phyloP scores from a whole-genome alignment of 768 basidiomycete species.

The Kwoniella pini region DNA sequence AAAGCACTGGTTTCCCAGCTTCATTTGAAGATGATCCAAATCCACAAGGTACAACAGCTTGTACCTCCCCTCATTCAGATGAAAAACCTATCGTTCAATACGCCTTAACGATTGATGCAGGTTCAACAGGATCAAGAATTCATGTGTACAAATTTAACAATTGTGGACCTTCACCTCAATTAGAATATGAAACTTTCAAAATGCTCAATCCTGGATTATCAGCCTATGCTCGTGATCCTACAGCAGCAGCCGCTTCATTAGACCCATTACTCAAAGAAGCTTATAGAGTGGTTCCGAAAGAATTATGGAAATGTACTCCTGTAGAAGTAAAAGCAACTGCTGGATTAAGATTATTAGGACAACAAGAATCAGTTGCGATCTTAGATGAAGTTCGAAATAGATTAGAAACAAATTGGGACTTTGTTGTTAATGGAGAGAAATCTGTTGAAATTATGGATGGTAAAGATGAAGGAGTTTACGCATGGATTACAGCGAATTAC shows the following conservation, averaged over 20 bases:
- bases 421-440: slow-evolving; percentile 61
- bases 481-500: slow-evolving; percentile 98
- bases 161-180: slow-evolving; percentile 70
- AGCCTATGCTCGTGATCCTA: slow-evolving; percentile 62
- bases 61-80: slow-evolving; percentile 62
- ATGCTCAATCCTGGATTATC: slow-evolving; percentile 80
- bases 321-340: slow-evolving; percentile 92
- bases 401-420: slow-evolving; percentile 67
- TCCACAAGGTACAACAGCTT: slow-evolving; percentile 70
- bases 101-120: slow-evolving; percentile 96
- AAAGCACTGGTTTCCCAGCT: slow-evolving; percentile 31
- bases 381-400: slow-evolving; percentile 69
- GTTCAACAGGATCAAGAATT: slow-evolving; percentile 93
- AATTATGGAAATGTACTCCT: slow-evolving; percentile 71
- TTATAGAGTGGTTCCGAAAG: slow-evolving; percentile 69
- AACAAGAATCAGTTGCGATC: slow-evolving; percentile 67
- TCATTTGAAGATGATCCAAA: slow-evolving; percentile 75
- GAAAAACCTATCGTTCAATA: slow-evolving; percentile 73
- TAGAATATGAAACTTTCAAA: slow-evolving; percentile 92
- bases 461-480: slow-evolving; percentile 84
- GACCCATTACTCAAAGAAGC: slow-evolving; percentile 81
- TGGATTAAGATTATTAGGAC: slow-evolving; percentile 73
- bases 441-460: slow-evolving; percentile 92
- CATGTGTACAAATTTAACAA: slow-evolving; percentile 99
- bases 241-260: slow-evolving; percentile 73